Base-by-base conservation (phyloP, 78 protist species). In the Dictyostelium intermedium region DNA sequence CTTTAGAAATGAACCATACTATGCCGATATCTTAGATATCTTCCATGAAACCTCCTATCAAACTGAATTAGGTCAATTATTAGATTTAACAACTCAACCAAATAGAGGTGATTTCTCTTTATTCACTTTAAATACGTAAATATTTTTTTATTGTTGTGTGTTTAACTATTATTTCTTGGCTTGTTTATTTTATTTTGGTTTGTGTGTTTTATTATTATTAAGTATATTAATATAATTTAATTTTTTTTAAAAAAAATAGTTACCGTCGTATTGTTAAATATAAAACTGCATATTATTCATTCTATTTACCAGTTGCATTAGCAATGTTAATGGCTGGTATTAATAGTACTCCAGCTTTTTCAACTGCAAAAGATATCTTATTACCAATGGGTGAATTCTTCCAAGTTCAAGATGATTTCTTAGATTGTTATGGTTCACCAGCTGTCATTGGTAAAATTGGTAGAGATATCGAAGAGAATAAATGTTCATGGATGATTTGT, bases 201-300 rank as follows among this genome's bases (percentile, higher is more conserved):
- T n/a, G n/a, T n/a, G n/a, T n/a, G n/a, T n/a, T n/a, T n/a, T n/a
- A n/a, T n/a, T n/a, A n/a, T n/a, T n/a, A n/a, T n/a, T n/a, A n/a
- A n/a, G 16, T 50, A 16, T 50, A 16, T 50, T 13, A 7, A 47
- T 47, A 47, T 63, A n/a, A 30, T 8, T 11, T 11, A 6, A 9
- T 30, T 60, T 13, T 7, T 25, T 56, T 66, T 45, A 81, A 66
- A 95, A 45, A 45, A 45, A 45, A 45, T 20, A 72, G 79, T 30
- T 97, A 98, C 92, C 77, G 85, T 82, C 66, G 41, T 70, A 99
- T 99, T 89, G 99, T 98, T 74, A 98, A 95, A 73, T 97, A 98
- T 98, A 99, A 99, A 95, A 99, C 99, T 0, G 98, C 99, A 27
- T 97, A 85, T 93, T 99, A 99, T 96, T 98, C 99, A 14, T 99